Evolutionary conservation across 345 rosid species (phyloP).

Genomic region (Citrus trifoliata): DNA sequence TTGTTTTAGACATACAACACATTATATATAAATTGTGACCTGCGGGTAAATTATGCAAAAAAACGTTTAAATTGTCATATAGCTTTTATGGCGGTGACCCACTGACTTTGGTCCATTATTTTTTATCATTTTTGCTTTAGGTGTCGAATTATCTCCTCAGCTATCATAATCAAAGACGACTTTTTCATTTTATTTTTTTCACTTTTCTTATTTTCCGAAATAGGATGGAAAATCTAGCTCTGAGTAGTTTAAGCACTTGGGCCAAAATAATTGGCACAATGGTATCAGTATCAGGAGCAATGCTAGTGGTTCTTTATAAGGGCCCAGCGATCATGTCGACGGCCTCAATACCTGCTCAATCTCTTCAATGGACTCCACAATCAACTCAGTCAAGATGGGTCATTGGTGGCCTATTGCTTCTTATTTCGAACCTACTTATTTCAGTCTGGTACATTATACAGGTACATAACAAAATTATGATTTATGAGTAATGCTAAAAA

Average conservation of each 20-base stretch:
- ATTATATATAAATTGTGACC: too few relatives aligned
- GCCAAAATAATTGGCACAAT: constrained; percentile 29
- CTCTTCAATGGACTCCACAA: not conserved
- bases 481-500: too few relatives aligned
- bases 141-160: not conserved
- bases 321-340: constrained; percentile 19
- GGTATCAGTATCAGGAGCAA: constrained; percentile 33
- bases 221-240: constrained; percentile 36
- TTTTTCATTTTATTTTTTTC: not conserved
- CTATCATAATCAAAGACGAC: not conserved
- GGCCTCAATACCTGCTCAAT: not conserved
- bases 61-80: too few relatives aligned
- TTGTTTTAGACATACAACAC: too few relatives aligned
- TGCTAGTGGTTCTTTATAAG: constrained; percentile 28
- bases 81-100: too few relatives aligned
- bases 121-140: too few relatives aligned
- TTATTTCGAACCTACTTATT: constrained; percentile 11
- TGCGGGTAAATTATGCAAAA: too few relatives aligned
- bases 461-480: not conserved
- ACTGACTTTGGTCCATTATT: too few relatives aligned
- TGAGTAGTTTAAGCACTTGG: constrained; percentile 18
- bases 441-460: constrained; percentile 30
- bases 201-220: not conserved
- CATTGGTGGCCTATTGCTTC: constrained; percentile 29
- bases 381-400: constrained; percentile 25